Percentiles rank a stretch among this genome's conserved stretches.
These are phyloP conservation scores for Tieghemostelium lacteum DNA, from an alignment of 78 protist species.

Conservation along the genomic window DNA sequence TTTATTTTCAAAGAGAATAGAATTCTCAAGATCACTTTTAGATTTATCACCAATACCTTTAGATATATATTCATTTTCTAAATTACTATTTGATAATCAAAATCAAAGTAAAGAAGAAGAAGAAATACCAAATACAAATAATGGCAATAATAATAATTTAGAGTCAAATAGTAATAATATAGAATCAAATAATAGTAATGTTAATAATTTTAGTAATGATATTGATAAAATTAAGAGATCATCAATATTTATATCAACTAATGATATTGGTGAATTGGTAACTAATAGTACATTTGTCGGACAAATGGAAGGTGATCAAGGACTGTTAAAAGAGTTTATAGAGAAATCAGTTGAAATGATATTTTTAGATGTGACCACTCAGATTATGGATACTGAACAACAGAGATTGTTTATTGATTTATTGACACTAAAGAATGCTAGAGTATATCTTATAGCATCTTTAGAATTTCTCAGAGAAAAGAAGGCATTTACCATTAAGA, in stretches of 20 bases:
- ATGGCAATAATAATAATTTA: too few relatives aligned
- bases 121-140: too few relatives aligned
- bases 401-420: conserved; percentile 40
- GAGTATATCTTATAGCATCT: conserved; percentile 38
- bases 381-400: conserved; percentile 27
- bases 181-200: neutral
- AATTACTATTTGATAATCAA: too few relatives aligned
- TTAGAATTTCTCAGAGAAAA: neutral
- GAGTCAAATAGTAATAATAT: too few relatives aligned
- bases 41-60: conserved; percentile 3
- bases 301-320: conserved; percentile 16
- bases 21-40: neutral
- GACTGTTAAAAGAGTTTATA: conserved; percentile 41
- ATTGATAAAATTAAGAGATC: neutral
- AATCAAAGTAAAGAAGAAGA: too few relatives aligned
- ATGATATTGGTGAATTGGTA: neutral
- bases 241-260: neutral
- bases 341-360: conserved; percentile 43
- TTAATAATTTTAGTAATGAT: neutral
- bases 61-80: too few relatives aligned
- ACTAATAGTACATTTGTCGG: neutral
- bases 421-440: conserved; percentile 14
- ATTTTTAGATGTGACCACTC: neutral
- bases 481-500: neutral
- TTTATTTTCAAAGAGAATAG: conserved; percentile 23